Base-by-base conservation (phyloP, 2,329 filamentous ascomycete species). In the Alternaria angustiovoidea region DNA sequence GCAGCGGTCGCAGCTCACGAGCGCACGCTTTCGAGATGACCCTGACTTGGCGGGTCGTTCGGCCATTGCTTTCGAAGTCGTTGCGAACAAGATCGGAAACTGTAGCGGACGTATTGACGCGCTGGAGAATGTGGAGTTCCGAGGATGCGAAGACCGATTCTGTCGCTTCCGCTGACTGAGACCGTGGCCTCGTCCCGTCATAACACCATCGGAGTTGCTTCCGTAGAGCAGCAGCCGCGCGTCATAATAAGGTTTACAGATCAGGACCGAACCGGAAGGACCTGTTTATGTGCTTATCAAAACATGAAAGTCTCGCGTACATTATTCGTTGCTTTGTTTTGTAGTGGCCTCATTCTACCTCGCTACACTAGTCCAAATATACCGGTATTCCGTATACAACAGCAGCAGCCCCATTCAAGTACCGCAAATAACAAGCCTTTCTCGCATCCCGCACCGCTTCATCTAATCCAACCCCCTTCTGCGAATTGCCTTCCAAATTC, bases 351-450 rank as follows among this genome's bases (percentile, higher is more conserved):
- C 51, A 51, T 34, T 34, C 12, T 18, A 24, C 30, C 46, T 49
- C 30, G n/a, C 30, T 49, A 36, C 46, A 34, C 20, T 73, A 77
- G 42, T 78, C 79, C 61, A 97, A 83, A 80, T 93, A 97, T 64
- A 97, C 92, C 30, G 95, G 95, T 75, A 99, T 90, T 16, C 95
- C 95, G 81, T 98, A 99, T 54, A 98, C 90, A 66, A 95, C 94
- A 24, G 95, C 92, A 38, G 94, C 93, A 11, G 94, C 95, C 0
- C 93, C 95, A 71, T 97, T 99, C 69, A 99, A 82, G 81, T 97
- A 98, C 75, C 87, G 87, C 81, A 99, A 87, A 68, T 92, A 88
- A 80, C 95, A 98, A n/a, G 88, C 89, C 61, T 87, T 86, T 65
- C 92, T 86, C 14, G 91, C 92, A 71, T 82, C 86, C 32, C 88